These are phyloP conservation scores for Irpex rosettiformis DNA, from an alignment of 1,284 basidiomycete genomes.

Conservation along the genomic window DNA sequence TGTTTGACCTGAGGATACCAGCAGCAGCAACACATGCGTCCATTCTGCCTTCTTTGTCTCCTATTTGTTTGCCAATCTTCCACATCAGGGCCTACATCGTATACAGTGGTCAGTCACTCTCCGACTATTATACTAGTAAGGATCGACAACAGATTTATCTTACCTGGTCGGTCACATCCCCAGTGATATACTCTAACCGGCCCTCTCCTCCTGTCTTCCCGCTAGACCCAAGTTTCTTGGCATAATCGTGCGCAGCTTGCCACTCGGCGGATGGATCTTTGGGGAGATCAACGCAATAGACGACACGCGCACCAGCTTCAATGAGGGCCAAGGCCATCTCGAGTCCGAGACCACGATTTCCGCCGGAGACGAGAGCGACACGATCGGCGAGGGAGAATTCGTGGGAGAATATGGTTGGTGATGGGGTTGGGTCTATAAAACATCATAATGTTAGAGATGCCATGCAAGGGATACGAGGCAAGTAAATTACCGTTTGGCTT, in stretches of 20 bases:
- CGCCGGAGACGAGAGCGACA: constrained; percentile 76
- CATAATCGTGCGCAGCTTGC: constrained; percentile 50
- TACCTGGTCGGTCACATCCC: constrained; percentile 61
- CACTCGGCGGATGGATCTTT: constrained; percentile 66
- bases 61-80: constrained; percentile 54
- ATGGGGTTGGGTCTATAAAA: constrained; percentile 14
- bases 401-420: constrained; percentile 45
- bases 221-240: constrained; percentile 36
- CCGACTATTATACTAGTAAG: neutral
- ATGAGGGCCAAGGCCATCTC: constrained; percentile 77
- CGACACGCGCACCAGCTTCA: constrained; percentile 73
- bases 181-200: constrained; percentile 62
- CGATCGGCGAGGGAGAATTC: constrained; percentile 77
- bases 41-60: constrained; percentile 60
- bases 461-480: neutral
- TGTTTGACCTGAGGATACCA: constrained; percentile 58
- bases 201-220: constrained; percentile 29
- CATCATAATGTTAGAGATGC: neutral
- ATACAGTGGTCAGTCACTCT: neutral
- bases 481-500: constrained; percentile 26
- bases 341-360: constrained; percentile 77
- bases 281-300: constrained; percentile 78
- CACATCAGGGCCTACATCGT: constrained; percentile 39
- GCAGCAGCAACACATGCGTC: constrained; percentile 78
- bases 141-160: neutral